phyloP scores from a whole-genome alignment of 2,329 filamentous ascomycete genomes.

The Tolypocladium inflatum region DNA sequence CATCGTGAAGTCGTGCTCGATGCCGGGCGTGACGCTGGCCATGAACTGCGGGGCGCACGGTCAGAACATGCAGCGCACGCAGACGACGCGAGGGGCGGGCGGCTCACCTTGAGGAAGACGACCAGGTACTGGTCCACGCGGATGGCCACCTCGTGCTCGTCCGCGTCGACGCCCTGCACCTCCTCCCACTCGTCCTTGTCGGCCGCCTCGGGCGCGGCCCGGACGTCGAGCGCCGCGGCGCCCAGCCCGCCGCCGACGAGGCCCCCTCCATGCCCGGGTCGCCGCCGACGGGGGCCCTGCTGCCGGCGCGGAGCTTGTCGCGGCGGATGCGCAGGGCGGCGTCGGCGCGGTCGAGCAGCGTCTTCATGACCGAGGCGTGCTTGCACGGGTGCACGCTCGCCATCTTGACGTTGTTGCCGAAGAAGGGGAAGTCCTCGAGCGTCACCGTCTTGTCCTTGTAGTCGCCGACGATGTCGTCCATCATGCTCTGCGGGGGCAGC shows the following conservation, averaged over 20 bases:
- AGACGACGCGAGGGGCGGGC: no score
- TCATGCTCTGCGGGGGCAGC: slow-evolving; percentile 76
- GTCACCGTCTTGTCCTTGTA: slow-evolving; percentile 99
- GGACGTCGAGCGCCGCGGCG: slow-evolving; percentile 51
- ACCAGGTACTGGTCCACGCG: slow-evolving; percentile 83
- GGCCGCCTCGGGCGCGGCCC: slow-evolving; percentile 39
- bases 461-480: slow-evolving; percentile 93
- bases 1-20: slow-evolving; percentile 98
- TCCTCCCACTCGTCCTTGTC: slow-evolving; percentile 58
- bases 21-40: slow-evolving; percentile 86
- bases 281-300: slow-evolving; percentile 29
- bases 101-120: slow-evolving; percentile 68
- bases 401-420: slow-evolving; percentile 87
- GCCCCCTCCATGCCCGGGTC: slow-evolving; percentile 63
- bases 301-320: slow-evolving; percentile 62
- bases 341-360: slow-evolving; percentile 87
- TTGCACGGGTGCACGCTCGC: slow-evolving; percentile 95
- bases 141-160: slow-evolving; percentile 68
- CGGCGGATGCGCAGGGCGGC: slow-evolving; percentile 81
- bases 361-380: slow-evolving; percentile 97
- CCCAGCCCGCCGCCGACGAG: slow-evolving; percentile 77
- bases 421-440: slow-evolving; percentile 93
- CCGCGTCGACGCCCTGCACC: slow-evolving; percentile 48
- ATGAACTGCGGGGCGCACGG: slow-evolving; percentile 44
- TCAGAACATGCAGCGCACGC: no score